Evolutionary conservation across 108 stramenopile genomes (phyloP), one percentile per base, ranked within the genome.

Genomic region (Parietichytrium sp.): DNA sequence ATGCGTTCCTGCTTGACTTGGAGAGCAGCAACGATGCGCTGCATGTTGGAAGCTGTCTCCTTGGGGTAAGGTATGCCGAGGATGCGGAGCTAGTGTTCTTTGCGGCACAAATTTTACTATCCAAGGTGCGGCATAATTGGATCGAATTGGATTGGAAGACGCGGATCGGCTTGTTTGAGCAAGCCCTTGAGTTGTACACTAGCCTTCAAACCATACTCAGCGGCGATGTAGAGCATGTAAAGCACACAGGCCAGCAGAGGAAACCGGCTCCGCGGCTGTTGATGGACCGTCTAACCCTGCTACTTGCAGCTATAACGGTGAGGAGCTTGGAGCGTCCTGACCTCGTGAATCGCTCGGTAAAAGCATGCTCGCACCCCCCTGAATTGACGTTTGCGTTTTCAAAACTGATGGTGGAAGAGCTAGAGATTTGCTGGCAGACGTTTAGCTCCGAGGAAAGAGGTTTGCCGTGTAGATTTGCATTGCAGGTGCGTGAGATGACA

Each of bases 341-440:
- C 33, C 61, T 72, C 1, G 23, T 72, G 29, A 36, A 45, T 6
- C 36, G 13, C 61, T 33, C 61, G n/a, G 61, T 72, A 6, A 42
- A 72, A 72, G 45, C 36, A 42, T 72, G 36, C 61, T 45, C 45
- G 61, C 36, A 45, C 61, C 61, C 6, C 61, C 61, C 29, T 23
- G 36, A 33, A 16, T 33, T n/a, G 61, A 72, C 61, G 61, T 72
- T 72, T 42, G 61, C 36, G 61, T 72, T 72, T 20, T 20, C 45
- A 6, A 33, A 42, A 16, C 61, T 72, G 38, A 72, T 72, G 23
- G 61, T 72, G 23, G 61, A 72, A 25, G 61, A 72, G 61, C 61
- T 72, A 33, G 61, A 72, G 2, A 33, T 72, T 25, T 72, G 61
- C 61, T 72, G 61, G 61, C 25, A n/a, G n/a, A n/a, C n/a, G n/a